A percentile compares a stretch with the other conserved stretches of the same genome.
Conservation (phyloP, 441 rosid species). For the Caryocar brasiliense region DNA sequence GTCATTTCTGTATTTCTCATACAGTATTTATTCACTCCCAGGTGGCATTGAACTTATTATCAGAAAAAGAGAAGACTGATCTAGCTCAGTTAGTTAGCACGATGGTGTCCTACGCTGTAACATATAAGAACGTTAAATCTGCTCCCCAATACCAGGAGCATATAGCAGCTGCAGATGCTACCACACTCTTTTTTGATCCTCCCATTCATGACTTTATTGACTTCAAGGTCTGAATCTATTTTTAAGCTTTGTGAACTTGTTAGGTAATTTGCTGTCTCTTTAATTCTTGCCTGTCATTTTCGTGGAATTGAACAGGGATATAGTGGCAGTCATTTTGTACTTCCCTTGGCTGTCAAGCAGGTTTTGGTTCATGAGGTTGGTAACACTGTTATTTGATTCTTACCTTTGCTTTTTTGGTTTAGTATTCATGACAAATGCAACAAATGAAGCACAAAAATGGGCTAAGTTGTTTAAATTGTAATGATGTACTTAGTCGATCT, state of each 20-base stretch:
- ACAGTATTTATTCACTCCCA: conserved; percentile 25
- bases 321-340: conserved; percentile 45
- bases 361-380: conserved; percentile 85
- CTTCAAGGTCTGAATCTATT: conserved; percentile 52
- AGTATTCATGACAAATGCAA: no score
- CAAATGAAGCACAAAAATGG: no score
- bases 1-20: conserved; percentile 6
- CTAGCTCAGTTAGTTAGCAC: conserved; percentile 50
- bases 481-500: no score
- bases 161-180: conserved; percentile 41
- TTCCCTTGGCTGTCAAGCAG: conserved; percentile 74
- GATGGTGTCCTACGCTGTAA: conserved; percentile 70
- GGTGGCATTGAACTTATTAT: conserved; percentile 78
- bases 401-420: not conserved
- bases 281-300: conserved; percentile 8
- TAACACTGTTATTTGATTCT: conserved; percentile 2
- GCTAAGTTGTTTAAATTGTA: no score
- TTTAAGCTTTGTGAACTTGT: not conserved
- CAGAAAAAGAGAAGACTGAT: conserved; percentile 68
- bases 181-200: conserved; percentile 61
- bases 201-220: conserved; percentile 54
- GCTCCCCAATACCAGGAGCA: conserved; percentile 34
- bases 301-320: conserved; percentile 49
- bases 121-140: conserved; percentile 53
- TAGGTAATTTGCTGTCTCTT: not conserved